Conservation (phyloP, 2,329 filamentous ascomycete species). For the Trichocomaceae sp. region DNA sequence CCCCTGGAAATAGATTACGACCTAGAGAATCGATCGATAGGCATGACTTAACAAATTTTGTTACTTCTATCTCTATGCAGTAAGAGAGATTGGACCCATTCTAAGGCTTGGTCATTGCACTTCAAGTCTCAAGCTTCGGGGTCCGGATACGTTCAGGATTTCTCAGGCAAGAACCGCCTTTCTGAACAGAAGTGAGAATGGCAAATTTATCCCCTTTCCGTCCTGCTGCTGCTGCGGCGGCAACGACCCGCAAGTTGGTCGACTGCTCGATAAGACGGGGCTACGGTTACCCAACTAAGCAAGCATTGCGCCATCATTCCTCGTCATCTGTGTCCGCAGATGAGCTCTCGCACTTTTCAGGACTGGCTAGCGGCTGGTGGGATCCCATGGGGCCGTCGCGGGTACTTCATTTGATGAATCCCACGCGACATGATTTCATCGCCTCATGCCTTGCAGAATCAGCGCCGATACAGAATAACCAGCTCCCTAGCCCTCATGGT, state of each 20-base stretch:
- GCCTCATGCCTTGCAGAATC: slow-evolving; percentile 59
- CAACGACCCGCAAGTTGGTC: slow-evolving; percentile 4
- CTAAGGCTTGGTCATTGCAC: neutral
- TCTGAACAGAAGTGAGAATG: neutral
- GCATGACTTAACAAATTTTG: neutral
- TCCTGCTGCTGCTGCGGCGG: slow-evolving; percentile 7
- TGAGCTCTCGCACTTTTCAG: slow-evolving; percentile 91
- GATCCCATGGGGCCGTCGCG: slow-evolving; percentile 88
- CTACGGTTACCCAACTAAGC: neutral
- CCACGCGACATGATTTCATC: slow-evolving; percentile 90
- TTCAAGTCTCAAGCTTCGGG: neutral
- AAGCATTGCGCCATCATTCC: slow-evolving; percentile 25
- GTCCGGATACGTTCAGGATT: neutral
- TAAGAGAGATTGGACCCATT: neutral
- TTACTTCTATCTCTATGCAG: neutral
- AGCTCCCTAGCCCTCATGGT: slow-evolving; percentile 21
- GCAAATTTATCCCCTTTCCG: slow-evolving; percentile 1
- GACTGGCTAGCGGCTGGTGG: slow-evolving; percentile 93
- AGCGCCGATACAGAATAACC: slow-evolving; percentile 28
- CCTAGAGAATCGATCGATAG: neutral
- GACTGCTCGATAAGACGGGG: slow-evolving; percentile 4
- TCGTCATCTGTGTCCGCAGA: slow-evolving; percentile 81
- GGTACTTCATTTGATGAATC: slow-evolving; percentile 96
- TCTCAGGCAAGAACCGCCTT: neutral
- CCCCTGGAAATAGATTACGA: neutral